Conservation (phyloP, 139 green algal genomes). For the Haematococcus lacustris region DNA sequence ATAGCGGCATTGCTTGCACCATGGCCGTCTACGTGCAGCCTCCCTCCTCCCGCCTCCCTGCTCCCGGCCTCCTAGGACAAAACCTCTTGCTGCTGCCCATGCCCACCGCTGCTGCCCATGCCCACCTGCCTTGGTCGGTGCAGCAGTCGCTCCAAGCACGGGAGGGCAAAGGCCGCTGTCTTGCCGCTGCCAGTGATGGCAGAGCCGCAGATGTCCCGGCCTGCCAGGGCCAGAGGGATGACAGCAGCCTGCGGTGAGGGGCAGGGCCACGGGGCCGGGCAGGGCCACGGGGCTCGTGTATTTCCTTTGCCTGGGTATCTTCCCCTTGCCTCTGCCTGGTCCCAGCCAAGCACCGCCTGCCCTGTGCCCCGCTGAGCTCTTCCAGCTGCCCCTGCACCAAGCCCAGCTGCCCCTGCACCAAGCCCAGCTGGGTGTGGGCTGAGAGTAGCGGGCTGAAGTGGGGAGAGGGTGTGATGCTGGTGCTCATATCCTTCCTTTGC, state of each 20-base stretch:
- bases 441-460: no score
- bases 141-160: constrained; percentile 88
- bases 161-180: constrained; percentile 93
- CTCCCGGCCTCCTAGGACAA: no score
- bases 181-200: constrained; percentile 95
- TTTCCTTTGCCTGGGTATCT: background rate
- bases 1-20: no score
- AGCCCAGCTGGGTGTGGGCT: constrained; percentile 95
- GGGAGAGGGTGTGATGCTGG: no score
- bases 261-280: background rate
- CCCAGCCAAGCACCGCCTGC: background rate
- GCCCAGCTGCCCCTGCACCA: constrained; percentile 71
- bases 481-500: no score
- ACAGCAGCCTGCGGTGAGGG: constrained; percentile 70
- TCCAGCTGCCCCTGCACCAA: background rate
- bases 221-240: constrained; percentile 85
- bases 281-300: background rate
- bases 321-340: background rate
- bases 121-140: constrained; percentile 60
- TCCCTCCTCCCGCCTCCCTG: no score
- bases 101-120: no score
- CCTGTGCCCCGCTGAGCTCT: background rate
- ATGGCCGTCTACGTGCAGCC: no score
- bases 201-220: constrained; percentile 88
- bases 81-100: no score